Base-by-base conservation (phyloP, 352 stramenopile species). In the Globisporangium heterothallicum region DNA sequence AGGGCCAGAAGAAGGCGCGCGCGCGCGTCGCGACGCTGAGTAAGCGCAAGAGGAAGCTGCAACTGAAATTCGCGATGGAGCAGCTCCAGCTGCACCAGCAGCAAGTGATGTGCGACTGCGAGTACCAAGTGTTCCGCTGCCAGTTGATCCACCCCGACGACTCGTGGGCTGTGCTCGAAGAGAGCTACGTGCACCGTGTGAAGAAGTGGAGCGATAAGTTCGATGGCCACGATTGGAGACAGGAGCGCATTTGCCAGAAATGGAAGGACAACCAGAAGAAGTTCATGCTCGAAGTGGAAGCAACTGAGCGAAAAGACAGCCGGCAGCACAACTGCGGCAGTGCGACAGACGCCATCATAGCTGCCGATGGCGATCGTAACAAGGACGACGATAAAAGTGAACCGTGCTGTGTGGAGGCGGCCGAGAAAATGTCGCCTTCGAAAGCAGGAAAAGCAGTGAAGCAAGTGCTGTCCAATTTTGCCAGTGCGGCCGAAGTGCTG, bases 231-330 rank as follows among this genome's bases (percentile, higher is more conserved):
- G 74, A 87, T 49, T 89, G 78, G 78, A 54, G 64, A 34, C 62
- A 73, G 7, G 58, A 68, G 25, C 66, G 69, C 30, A 66, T 87
- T 42, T 78, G 78, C 47, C 75, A 87, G 49, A 86, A 86, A 58
- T 87, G 78, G 78, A 72, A 72, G 40, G 75, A 86, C 43, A 76
- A 86, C 47, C 75, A 89, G 52, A 68, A 79, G 38, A 71, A 70
- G 26, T 74, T 84, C 42, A 41, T 49, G n/a, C 41, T 63, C n/a
- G 62, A 61, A 34, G 27, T 7, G 18, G 36, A 34, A 9, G 36
- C 18, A 6, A 19, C 22, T 16, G 18, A 49, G 27, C 42, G 32
- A 32, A 24, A 21, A 21, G 18, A 5, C 32, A 21, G 21, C n/a
- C 22, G 36, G 10, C 30, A 56, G 22, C 27, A 19, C 27, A 8